phyloP scores from a whole-genome alignment of 441 rosid species.

The Populus hybrid region DNA sequence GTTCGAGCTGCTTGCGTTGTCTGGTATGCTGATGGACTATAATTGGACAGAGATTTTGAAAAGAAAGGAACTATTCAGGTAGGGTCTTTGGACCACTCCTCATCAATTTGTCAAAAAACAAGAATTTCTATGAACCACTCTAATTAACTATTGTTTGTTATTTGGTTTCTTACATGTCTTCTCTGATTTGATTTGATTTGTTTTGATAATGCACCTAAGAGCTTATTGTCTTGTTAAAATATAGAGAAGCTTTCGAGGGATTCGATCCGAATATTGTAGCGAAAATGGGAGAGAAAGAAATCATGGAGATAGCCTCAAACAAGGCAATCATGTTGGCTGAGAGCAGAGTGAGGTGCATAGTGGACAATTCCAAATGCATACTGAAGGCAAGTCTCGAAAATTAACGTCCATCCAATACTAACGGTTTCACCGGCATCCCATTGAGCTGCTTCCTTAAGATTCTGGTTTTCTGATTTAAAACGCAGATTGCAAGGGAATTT shows the following conservation, averaged over 20 bases:
- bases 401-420: background rate
- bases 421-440: background rate
- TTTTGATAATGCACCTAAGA: background rate
- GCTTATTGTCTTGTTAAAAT: background rate
- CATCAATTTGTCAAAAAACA: background rate
- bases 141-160: background rate
- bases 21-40: conserved; percentile 95
- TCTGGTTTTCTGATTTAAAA: background rate
- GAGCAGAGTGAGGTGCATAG: conserved; percentile 75
- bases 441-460: background rate
- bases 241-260: conserved; percentile 70
- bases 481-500: conserved; percentile 58
- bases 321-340: conserved; percentile 71
- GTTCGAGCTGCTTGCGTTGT: conserved; percentile 84
- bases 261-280: conserved; percentile 76
- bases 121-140: background rate
- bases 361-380: conserved; percentile 86
- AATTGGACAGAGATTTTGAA: conserved; percentile 94
- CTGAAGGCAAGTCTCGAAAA: conserved; percentile 51
- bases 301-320: conserved; percentile 61
- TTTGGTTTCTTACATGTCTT: background rate
- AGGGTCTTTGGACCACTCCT: background rate
- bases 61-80: conserved; percentile 71
- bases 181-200: background rate
- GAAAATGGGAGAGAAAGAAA: conserved; percentile 79